Base-by-base conservation (phyloP, 2,329 filamentous ascomycete genomes). In the Aspergillus japonicus region DNA sequence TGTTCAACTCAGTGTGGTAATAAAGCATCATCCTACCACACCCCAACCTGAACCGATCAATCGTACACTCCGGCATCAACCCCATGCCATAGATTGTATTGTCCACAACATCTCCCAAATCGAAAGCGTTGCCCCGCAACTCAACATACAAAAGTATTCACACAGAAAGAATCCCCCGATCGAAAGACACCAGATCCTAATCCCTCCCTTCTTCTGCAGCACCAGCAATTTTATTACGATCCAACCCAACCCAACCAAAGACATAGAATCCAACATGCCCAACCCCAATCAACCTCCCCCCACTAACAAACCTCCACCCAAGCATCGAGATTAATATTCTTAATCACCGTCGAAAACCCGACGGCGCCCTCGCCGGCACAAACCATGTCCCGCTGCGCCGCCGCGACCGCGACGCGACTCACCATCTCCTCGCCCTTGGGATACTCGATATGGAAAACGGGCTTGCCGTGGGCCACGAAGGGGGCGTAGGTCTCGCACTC, bases 391-490 rank as follows among this genome's bases (percentile, higher is more conserved):
- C 78, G 70, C 62, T 75, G 63, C 26, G 63, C 60, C 3, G 65
- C 55, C 2, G 71, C 67, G 16, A 83, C 75, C 4, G 64, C 58
- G 0, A 69, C 60, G 33, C 68, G 58, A 55, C 75, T 74, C 61
- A 74, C 73, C 5, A 70, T 71, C 5, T 73, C 69, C 5, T 80
- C 81, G 7, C 78, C 80, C 47, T 82, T 77, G 2, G 86, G 86
- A 68, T 91, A 91, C 75, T 91, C 89, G 62, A 91, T 89, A 69
- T 90, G 85, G 70, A 90, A 90, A 26, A 91, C 88, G 1, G 88
- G 87, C 72, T 90, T 90, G 33, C 80, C 78, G 3, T 81, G 82
- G 10, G 80, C 67, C 59, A 87, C 81, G 68, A 90, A 90, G 4
- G 81, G 72, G 2, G 76, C 72, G 70, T 85, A 90, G 1, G 73